Evolutionary conservation across 2,329 filamentous ascomycete genomes (phyloP).

Genomic region (Ophiocordyceps robertsii): DNA sequence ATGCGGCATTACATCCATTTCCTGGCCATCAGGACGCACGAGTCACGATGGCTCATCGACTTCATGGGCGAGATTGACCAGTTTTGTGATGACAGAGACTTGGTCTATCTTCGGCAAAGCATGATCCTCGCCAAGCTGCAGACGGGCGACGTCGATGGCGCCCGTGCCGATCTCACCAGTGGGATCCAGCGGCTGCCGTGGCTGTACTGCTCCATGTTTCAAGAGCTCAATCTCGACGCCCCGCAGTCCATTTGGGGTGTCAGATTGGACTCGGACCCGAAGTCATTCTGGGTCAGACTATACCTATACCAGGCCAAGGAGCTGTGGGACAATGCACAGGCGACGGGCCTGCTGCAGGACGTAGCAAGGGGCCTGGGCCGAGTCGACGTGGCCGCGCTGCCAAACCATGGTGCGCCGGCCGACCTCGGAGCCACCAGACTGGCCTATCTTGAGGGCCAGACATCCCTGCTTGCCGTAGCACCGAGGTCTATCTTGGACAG

Average conservation of each 20-base stretch:
- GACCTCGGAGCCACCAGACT: slow-evolving; percentile 53
- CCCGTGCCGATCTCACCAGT: slow-evolving; percentile 47
- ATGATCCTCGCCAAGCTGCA: slow-evolving; percentile 65
- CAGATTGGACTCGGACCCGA: slow-evolving; percentile 47
- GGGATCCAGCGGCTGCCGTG: slow-evolving; percentile 70
- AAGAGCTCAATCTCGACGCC: slow-evolving; percentile 63
- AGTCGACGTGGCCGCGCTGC: slow-evolving; percentile 24
- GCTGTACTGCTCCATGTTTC: slow-evolving; percentile 70
- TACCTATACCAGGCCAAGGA: slow-evolving; percentile 69
- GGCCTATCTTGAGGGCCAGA: slow-evolving; percentile 64
- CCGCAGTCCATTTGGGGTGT: slow-evolving; percentile 77
- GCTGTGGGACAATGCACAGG: slow-evolving; percentile 72
- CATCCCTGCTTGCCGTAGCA: slow-evolving; percentile 54
- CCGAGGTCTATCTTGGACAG: slow-evolving; percentile 50
- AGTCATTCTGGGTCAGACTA: slow-evolving; percentile 55
- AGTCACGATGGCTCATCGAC: slow-evolving; percentile 63
- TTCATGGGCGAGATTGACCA: slow-evolving; percentile 37
- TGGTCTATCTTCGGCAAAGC: slow-evolving; percentile 62
- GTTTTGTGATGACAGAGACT: slow-evolving; percentile 25
- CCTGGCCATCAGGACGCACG: slow-evolving; percentile 67
- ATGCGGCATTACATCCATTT: slow-evolving; percentile 72
- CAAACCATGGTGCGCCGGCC: slow-evolving; percentile 23
- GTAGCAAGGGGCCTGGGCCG: slow-evolving; percentile 44
- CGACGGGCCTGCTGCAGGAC: slow-evolving; percentile 53
- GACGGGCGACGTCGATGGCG: slow-evolving; percentile 49